These are phyloP conservation scores for Marasmius sp. DNA, from an alignment of 1,284 basidiomycete genomes.

Conservation along the genomic window DNA sequence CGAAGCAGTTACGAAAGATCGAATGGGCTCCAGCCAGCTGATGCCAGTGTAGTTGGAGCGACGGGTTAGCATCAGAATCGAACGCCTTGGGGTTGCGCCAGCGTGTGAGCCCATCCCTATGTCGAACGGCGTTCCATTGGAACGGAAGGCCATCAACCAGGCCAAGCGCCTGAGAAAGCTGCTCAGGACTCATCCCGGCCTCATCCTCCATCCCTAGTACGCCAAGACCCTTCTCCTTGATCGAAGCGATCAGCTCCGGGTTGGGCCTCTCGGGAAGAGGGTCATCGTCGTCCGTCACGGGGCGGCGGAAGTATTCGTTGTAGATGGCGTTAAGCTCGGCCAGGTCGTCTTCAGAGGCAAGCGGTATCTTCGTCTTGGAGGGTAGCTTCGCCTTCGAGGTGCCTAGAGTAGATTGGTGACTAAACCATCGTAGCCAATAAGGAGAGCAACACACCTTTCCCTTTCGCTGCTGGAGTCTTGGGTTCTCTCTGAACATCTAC, in stretches of 20 bases:
- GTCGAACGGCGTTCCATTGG: constrained; percentile 19
- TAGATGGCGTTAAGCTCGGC: too few species aligned
- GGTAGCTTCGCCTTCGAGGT: too few species aligned
- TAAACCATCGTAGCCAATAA: too few species aligned
- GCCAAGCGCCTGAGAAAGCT: constrained; percentile 15
- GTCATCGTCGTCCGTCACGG: constrained; percentile 1
- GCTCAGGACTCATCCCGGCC: neutral
- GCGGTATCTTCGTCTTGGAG: too few species aligned
- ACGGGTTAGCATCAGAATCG: neutral
- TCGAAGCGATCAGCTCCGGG: neutral
- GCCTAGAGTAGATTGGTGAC: too few species aligned
- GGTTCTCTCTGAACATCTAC: too few species aligned
- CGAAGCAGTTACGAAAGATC: constrained; percentile 21
- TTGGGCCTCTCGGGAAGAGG: neutral
- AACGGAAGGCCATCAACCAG: constrained; percentile 19
- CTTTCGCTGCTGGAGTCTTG: too few species aligned
- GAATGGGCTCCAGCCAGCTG: constrained; percentile 29
- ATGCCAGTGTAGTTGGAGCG: constrained; percentile 27
- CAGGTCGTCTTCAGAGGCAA: too few species aligned
- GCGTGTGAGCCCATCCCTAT: constrained; percentile 14
- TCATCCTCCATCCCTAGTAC: constrained; percentile 26
- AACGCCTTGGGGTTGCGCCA: constrained; percentile 15
- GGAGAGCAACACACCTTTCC: too few species aligned
- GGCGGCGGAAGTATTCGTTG: neutral
- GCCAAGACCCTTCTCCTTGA: neutral